Evolutionary conservation across 441 rosid genomes (phyloP), one percentile per base, ranked within the genome.

Genomic region (Arabidopsis lyrata): DNA sequence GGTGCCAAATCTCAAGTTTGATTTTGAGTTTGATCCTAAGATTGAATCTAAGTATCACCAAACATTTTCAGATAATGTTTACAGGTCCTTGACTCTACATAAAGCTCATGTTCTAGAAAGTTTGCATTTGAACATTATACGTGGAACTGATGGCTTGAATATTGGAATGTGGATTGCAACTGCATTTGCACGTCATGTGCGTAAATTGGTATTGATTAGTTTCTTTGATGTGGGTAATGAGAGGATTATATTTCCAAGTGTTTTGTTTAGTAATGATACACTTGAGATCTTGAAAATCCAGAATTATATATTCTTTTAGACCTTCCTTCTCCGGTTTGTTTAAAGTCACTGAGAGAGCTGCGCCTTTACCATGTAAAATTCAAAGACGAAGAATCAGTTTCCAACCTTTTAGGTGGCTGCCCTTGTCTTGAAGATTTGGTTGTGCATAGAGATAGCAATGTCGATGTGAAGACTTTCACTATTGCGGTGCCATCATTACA

Each of bases 41-140:
- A 5, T 13, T 14, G 15, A 42, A 22, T 22, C 24, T 6, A 45
- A 4, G 16, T 20, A 18, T 3, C 53, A 11, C 27, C 13, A 4
- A 8, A 9, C 3, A 9, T 18, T 18, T 9, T 16, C 27, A 18
- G 27, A 48, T 27, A 18, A 48, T 48, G 53, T 48, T 48, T 18
- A 18, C 53, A 48, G 22, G 27, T 18, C 12, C 9, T 68, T 41
- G 10, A 34, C n/a, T 56, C 42, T 44, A 16, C 24, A 68, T 15
- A 42, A 57, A 18, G 63, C 63, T 42, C 44, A 42, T 0, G 32
- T 55, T 31, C 31, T 68, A 7, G 32, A 56, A 44, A 68, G 53
- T 48, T 18, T 48, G 27, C 53, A 48, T 48, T 48, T 48, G 53
- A 9, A 18, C 0, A 3, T 8, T 48, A 5, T 1, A 3, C 27